phyloP scores from a whole-genome alignment of 257 asterid genomes.

The Cruciata laevipes region DNA sequence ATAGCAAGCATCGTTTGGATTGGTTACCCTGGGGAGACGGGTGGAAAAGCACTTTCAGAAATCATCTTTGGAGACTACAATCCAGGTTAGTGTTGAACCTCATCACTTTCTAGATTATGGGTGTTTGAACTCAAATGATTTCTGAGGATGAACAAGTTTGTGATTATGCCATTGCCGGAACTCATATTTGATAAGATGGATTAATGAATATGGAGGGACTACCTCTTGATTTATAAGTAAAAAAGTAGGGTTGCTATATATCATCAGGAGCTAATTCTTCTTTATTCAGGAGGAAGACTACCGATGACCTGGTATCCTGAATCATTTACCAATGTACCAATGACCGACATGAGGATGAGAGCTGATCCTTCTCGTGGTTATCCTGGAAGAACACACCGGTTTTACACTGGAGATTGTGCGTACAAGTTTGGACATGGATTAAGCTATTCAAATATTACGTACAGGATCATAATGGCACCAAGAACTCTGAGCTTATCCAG shows the following conservation, averaged over 20 bases:
- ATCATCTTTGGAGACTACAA: constrained; percentile 72
- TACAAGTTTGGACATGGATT: constrained; percentile 77
- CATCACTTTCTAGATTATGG: neutral
- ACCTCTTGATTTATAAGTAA: neutral
- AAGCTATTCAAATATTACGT: constrained; percentile 57
- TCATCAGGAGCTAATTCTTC: neutral
- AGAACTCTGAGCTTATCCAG: constrained; percentile 37
- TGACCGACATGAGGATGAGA: constrained; percentile 91
- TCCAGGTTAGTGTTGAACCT: constrained; percentile 51
- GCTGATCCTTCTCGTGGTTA: constrained; percentile 71
- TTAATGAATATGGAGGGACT: neutral
- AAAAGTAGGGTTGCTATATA: neutral
- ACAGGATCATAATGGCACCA: constrained; percentile 56
- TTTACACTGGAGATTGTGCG: constrained; percentile 60
- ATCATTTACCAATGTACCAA: constrained; percentile 71
- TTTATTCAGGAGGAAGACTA: constrained; percentile 55
- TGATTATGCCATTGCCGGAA: neutral
- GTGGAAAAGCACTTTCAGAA: constrained; percentile 75
- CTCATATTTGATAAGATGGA: neutral
- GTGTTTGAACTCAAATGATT: neutral
- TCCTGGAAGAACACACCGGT: constrained; percentile 89
- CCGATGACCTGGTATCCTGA: constrained; percentile 94
- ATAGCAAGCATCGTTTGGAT: constrained; percentile 86
- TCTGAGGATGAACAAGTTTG: neutral
- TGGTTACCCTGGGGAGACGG: constrained; percentile 95